Base-by-base conservation (phyloP, 2,329 filamentous ascomycete species). In the Chaetomiaceae sp. region DNA sequence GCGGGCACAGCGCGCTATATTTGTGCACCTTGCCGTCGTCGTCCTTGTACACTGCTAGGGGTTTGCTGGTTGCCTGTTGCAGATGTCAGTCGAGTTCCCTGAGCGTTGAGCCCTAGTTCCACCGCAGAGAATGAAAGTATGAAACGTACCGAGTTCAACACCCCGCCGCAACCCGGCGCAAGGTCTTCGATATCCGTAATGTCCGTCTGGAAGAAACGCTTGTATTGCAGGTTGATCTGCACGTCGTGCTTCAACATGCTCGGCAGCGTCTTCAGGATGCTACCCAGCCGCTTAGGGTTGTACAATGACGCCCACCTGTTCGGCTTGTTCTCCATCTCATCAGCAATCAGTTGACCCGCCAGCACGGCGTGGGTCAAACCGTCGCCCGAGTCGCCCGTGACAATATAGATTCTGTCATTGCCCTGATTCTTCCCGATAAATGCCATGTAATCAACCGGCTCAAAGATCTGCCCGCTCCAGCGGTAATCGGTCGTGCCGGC, bases 401-500 rank as follows among this genome's bases (percentile, higher is more conserved):
- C 67, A 36, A 82, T 71, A 55, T 75, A 83, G 2, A 75, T 73
- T 60, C 75, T 73, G 33, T 76, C 71, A 11, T 65, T 69, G 11
- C 76, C 77, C 48, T 77, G 75, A 59, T 81, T 80, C 57, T 72
- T 73, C 25, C 80, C 80, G 44, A 81, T 80, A 54, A 76, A 81
- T 0, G 72, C 78, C 69, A 82, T 71, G 61, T 71, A 73, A 58
- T 82, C 79, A 10, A 75, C 70, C 0, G 78, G 77, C 55, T 82
- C 78, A 58, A 76, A 75, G 38, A 82, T 71, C 64, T 83, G 80
- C 0, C 80, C 79, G 30, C 75, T 79, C 79, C 79, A 82, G 18
- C 69, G 69, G 66, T 80, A 82, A 54, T 82, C 80, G 7, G 77
- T 69, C 3, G 67, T 62, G 0, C 72, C 72, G 1, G 73, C 73